Conservation (phyloP, 305 asterid species). For the Monarda citriodora region DNA sequence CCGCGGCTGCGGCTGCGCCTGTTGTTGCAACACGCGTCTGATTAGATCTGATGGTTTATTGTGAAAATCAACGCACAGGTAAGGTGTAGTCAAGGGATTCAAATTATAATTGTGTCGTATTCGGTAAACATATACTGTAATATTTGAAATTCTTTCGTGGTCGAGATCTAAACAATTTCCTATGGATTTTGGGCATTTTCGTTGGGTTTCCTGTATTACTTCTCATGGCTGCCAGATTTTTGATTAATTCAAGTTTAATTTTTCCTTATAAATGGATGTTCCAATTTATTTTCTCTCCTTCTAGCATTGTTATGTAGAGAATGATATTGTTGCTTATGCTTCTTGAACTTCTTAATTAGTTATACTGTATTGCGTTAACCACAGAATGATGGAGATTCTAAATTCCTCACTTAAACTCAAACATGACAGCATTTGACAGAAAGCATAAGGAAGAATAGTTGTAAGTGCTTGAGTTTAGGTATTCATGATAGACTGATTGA, state of each 20-base stretch:
- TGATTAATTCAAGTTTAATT: background rate
- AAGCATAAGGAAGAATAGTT: background rate
- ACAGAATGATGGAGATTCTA: too few species aligned
- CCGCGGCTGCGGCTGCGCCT: constrained; percentile 57
- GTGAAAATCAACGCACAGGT: constrained; percentile 21
- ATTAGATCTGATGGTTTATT: constrained; percentile 5
- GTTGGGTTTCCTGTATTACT: constrained; percentile 7
- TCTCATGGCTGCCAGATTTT: background rate
- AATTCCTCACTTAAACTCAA: background rate
- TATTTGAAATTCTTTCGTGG: constrained; percentile 18
- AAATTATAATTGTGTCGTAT: background rate
- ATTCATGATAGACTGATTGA: too few species aligned
- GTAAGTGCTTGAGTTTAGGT: background rate
- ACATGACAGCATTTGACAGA: background rate
- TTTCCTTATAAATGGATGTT: constrained; percentile 1
- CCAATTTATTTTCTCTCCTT: background rate
- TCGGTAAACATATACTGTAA: constrained; percentile 18
- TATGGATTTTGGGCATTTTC: constrained; percentile 16
- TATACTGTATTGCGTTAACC: background rate
- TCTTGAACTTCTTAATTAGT: too few species aligned
- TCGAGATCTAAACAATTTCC: background rate
- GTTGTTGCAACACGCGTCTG: constrained; percentile 51
- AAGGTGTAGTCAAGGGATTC: constrained; percentile 5
- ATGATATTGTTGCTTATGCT: background rate
- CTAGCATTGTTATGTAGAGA: background rate